Evolutionary conservation across 2,329 filamentous ascomycete genomes (phyloP).

Genomic region (Pseudopyrenochaeta lycopersici): DNA sequence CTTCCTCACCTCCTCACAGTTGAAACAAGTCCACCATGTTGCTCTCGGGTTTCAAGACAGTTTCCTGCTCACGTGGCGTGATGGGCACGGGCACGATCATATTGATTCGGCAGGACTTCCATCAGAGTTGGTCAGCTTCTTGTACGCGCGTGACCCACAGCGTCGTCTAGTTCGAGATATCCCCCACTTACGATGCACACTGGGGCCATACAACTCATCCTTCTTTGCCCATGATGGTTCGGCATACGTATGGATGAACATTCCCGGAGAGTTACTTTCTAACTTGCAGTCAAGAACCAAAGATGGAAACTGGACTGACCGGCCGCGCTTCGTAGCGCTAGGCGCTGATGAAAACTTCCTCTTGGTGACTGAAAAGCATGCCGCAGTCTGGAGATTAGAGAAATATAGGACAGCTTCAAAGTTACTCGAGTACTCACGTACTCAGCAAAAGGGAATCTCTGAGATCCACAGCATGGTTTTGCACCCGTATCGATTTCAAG

Average conservation of each 20-base stretch:
- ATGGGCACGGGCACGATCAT: conserved; percentile 30
- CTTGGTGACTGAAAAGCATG: conserved; percentile 39
- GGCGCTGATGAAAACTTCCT: conserved; percentile 41
- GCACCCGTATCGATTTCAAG: conserved; percentile 43
- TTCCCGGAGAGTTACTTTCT: conserved; percentile 32
- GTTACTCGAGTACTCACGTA: conserved; percentile 30
- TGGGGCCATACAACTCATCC: conserved; percentile 45
- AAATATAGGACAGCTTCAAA: conserved; percentile 29
- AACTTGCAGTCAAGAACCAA: conserved; percentile 39
- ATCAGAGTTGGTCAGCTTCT: conserved; percentile 33
- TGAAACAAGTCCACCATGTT: conserved; percentile 40
- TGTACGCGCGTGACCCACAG: conserved; percentile 26
- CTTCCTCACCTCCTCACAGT: conserved; percentile 33
- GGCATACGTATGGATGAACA: conserved; percentile 44
- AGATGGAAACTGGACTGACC: conserved; percentile 40
- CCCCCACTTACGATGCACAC: conserved; percentile 34
- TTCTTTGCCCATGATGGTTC: conserved; percentile 42
- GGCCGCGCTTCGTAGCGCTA: conserved; percentile 42
- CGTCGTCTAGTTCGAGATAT: conserved; percentile 27
- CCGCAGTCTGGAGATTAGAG: conserved; percentile 38
- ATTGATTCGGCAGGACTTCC: conserved; percentile 39
- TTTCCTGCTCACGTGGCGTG: conserved; percentile 46
- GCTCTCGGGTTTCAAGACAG: conserved; percentile 44
- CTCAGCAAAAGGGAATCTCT: conserved; percentile 23
- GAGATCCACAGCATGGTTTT: conserved; percentile 32